Percentiles rank a stretch among this genome's conserved stretches.
Conservation (phyloP, 2,329 filamentous ascomycete genomes). For the Microthyrium microscopicum region DNA sequence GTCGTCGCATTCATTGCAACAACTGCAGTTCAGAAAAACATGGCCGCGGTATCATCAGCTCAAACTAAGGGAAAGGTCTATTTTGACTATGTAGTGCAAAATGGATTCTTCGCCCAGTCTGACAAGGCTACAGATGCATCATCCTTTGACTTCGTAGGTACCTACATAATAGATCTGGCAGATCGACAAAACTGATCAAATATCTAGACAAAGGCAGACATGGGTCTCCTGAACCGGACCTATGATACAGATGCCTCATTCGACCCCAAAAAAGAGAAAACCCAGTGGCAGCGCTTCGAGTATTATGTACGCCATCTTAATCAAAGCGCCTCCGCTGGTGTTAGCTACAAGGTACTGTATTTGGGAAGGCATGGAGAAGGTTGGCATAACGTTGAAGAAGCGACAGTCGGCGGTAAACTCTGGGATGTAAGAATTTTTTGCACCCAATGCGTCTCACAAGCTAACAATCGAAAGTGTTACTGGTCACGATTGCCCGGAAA, state of each 20-base stretch:
- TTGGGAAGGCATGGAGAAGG: constrained; percentile 57
- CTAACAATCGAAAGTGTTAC: constrained; percentile 31
- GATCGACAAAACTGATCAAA: background rate
- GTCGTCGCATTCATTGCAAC: no score
- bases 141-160: constrained; percentile 45
- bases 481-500: constrained; percentile 50
- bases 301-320: constrained; percentile 42
- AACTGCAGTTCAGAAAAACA: no score
- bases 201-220: constrained; percentile 39
- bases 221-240: constrained; percentile 46
- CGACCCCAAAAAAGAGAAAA: constrained; percentile 26
- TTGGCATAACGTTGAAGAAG: constrained; percentile 46
- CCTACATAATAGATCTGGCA: background rate
- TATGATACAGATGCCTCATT: constrained; percentile 38
- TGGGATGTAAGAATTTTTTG: constrained; percentile 42
- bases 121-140: constrained; percentile 36
- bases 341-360: constrained; percentile 49
- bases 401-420: constrained; percentile 48
- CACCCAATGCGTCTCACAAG: background rate
- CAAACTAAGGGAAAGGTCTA: constrained; percentile 43
- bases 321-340: constrained; percentile 19
- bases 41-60: no score
- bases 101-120: constrained; percentile 49
- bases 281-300: constrained; percentile 49
- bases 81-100: no score